Evolutionary conservation across 1,284 basidiomycete genomes (phyloP).

Genomic region (Leccinum subrobustum): DNA sequence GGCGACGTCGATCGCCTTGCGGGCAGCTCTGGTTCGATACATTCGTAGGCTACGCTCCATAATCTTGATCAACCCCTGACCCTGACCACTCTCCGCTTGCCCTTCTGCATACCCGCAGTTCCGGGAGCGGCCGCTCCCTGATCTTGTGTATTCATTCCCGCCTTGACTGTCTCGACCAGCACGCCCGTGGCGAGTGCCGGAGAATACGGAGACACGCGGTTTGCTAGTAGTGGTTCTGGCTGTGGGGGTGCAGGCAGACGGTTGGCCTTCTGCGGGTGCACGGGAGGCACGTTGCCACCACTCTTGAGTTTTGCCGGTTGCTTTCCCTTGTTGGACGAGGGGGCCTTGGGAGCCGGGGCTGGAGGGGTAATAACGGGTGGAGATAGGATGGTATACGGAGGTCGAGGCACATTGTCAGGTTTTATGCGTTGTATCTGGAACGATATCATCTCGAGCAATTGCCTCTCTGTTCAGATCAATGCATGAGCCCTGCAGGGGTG

Average conservation of each 20-base stretch:
- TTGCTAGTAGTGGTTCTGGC: constrained; percentile 52
- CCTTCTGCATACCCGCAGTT: constrained; percentile 52
- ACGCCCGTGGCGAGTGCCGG: constrained; percentile 72
- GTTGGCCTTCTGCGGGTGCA: constrained; percentile 27
- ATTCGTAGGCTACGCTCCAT: constrained; percentile 12
- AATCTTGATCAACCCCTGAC: constrained; percentile 50
- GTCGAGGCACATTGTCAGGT: constrained; percentile 67
- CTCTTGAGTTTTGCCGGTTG: constrained; percentile 42
- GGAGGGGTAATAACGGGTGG: constrained; percentile 15
- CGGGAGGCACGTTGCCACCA: constrained; percentile 24
- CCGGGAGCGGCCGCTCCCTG: constrained; percentile 37
- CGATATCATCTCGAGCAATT: constrained; percentile 75
- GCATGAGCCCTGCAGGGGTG: neutral
- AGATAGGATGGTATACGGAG: constrained; percentile 49
- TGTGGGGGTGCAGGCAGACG: constrained; percentile 50
- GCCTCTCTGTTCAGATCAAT: constrained; percentile 60
- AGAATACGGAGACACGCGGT: constrained; percentile 61
- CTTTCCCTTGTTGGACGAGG: constrained; percentile 41
- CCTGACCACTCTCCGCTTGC: constrained; percentile 76
- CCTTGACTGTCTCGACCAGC: constrained; percentile 75
- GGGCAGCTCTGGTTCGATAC: constrained; percentile 9
- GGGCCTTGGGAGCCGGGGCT: constrained; percentile 29
- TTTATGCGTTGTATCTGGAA: constrained; percentile 73
- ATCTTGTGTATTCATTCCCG: constrained; percentile 70
- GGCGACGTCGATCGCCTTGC: no score